Conservation (phyloP, 2,329 filamentous ascomycete genomes). For the Stenocarpella maydis region DNA sequence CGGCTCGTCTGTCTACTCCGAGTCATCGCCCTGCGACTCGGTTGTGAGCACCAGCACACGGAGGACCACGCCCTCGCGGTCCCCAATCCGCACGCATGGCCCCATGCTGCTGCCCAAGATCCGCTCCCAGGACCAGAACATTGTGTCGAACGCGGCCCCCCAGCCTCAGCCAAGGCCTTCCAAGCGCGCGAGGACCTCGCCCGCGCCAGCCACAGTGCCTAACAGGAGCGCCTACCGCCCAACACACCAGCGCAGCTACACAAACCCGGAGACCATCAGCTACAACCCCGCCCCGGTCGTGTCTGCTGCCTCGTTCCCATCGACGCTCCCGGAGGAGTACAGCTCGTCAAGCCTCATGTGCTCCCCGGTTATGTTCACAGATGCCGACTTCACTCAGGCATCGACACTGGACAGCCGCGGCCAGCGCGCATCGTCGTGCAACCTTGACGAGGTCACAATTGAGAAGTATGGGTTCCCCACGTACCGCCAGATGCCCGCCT, state of each 20-base stretch:
- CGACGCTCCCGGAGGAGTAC: slow-evolving; percentile 45
- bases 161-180: slow-evolving; percentile 53
- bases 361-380: slow-evolving; percentile 66
- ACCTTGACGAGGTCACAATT: slow-evolving; percentile 71
- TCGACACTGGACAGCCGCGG: slow-evolving; percentile 47
- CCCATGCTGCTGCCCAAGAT: slow-evolving; percentile 86
- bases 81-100: slow-evolving; percentile 80
- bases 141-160: slow-evolving; percentile 61
- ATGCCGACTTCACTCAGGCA: slow-evolving; percentile 48
- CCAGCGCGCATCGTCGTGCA: slow-evolving; percentile 72
- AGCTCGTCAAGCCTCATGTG: slow-evolving; percentile 63
- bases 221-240: slow-evolving; percentile 50
- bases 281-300: slow-evolving; percentile 47
- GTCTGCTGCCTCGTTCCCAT: slow-evolving; percentile 47
- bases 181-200: slow-evolving; percentile 66
- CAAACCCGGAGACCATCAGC: slow-evolving; percentile 65
- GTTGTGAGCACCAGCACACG: slow-evolving; percentile 63
- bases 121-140: slow-evolving; percentile 81
- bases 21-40: slow-evolving; percentile 72
- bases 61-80: slow-evolving; percentile 72
- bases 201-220: slow-evolving; percentile 48
- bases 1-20: slow-evolving; percentile 61
- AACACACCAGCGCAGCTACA: slow-evolving; percentile 65
- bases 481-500: slow-evolving; percentile 77
- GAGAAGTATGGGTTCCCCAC: slow-evolving; percentile 83